Evolutionary conservation across 192 early-diverging fungal genomes (phyloP).

Genomic region (Spinellus fusiger): DNA sequence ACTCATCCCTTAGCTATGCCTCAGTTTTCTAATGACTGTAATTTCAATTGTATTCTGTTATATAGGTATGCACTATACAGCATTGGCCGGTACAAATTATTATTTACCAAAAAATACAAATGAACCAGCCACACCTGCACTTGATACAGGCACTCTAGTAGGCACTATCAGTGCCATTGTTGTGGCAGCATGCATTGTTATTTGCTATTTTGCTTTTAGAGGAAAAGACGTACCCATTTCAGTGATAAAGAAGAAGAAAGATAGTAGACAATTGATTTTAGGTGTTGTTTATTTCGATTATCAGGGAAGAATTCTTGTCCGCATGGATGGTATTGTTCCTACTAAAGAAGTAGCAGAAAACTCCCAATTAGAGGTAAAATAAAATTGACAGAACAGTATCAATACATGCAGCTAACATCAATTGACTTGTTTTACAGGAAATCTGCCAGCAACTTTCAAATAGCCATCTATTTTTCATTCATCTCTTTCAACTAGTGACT

Average conservation of each 20-base stretch:
- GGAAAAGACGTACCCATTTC: background rate
- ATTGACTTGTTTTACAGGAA: background rate
- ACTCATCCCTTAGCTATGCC: background rate
- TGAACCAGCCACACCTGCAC: constrained; percentile 7
- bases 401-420: background rate
- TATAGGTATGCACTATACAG: constrained; percentile 35
- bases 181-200: constrained; percentile 11
- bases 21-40: background rate
- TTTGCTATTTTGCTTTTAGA: constrained; percentile 10
- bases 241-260: constrained; percentile 3
- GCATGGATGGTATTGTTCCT: constrained; percentile 32
- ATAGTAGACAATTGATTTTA: constrained; percentile 20
- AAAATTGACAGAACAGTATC: background rate
- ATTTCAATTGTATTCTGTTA: background rate
- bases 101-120: background rate
- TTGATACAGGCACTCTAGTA: constrained; percentile 9
- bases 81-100: constrained; percentile 32
- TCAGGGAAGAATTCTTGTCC: constrained; percentile 27
- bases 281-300: constrained; percentile 28
- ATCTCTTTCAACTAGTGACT: constrained; percentile 8
- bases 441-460: constrained; percentile 6
- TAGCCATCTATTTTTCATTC: constrained; percentile 11
- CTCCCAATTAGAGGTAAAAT: constrained; percentile 5
- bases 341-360: constrained; percentile 26
- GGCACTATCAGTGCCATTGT: constrained; percentile 18